A percentile compares a stretch with the other conserved stretches of the same genome.
Evolutionary conservation across 169 alveolate genomes (phyloP).

Genomic region (Toxoplasma gondii): DNA sequence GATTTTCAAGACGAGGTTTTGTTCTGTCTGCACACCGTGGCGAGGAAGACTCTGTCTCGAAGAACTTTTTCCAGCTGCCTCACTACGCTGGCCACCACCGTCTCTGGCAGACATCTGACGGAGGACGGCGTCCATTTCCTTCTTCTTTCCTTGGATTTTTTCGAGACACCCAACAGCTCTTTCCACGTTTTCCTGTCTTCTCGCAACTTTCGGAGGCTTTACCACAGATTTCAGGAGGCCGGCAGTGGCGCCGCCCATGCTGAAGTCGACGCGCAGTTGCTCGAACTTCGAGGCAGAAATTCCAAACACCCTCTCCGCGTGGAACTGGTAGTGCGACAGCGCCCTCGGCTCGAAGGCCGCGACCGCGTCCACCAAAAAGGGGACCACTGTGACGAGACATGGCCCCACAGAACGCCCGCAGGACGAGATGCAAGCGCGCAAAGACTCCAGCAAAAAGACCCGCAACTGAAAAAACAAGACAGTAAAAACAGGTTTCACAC

Average conservation of each 20-base stretch:
- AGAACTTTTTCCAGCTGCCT: no score
- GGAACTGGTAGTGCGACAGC: conserved; percentile 54
- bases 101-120: no score
- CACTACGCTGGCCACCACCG: no score
- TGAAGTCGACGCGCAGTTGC: conserved; percentile 44
- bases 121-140: no score
- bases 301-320: conserved; percentile 55
- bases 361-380: conserved; percentile 59
- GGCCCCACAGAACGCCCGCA: background rate
- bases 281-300: conserved; percentile 53
- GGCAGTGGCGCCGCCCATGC: conserved; percentile 22
- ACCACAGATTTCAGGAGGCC: background rate
- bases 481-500: no score
- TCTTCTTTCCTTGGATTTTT: no score
- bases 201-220: background rate
- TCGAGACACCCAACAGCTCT: no score
- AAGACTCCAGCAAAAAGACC: conserved; percentile 8
- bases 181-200: no score
- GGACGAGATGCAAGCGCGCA: background rate
- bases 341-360: conserved; percentile 67
- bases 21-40: no score
- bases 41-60: no score
- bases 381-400: background rate
- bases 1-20: no score
- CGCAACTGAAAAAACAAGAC: background rate